Percentiles rank a stretch among this genome's conserved stretches.
Evolutionary conservation across 139 green algal species (phyloP).

Genomic region (Trebouxia sp.): DNA sequence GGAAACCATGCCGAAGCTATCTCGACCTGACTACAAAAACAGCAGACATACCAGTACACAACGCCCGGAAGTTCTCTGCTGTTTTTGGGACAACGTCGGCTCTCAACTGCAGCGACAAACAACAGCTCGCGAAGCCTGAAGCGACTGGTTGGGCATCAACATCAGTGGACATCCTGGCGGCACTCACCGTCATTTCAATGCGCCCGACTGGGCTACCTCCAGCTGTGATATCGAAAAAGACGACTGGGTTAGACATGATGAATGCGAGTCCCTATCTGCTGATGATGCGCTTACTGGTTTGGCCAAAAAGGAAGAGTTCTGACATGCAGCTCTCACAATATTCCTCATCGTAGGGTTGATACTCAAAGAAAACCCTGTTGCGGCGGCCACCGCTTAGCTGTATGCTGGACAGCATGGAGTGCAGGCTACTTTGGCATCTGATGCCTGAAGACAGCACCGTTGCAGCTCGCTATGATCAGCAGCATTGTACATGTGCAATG

Average conservation of each 20-base stretch:
- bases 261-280: not conserved
- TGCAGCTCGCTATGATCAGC: too few species aligned
- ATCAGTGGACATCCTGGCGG: not conserved
- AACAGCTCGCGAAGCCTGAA: not conserved
- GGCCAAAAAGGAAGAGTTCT: not conserved
- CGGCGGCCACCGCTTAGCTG: too few species aligned
- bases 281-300: not conserved
- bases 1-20: slow-evolving; percentile 31
- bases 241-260: slow-evolving; percentile 45
- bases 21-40: slow-evolving; percentile 44
- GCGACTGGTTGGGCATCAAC: not conserved
- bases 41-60: slow-evolving; percentile 79
- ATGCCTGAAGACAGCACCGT: too few species aligned
- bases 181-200: slow-evolving; percentile 70
- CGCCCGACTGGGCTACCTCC: slow-evolving; percentile 58
- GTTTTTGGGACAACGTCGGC: slow-evolving; percentile 79
- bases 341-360: too few species aligned
- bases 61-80: slow-evolving; percentile 89
- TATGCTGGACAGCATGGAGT: too few species aligned
- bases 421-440: too few species aligned
- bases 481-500: too few species aligned
- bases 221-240: slow-evolving; percentile 65
- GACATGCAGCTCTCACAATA: not conserved
- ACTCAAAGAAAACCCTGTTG: too few species aligned
- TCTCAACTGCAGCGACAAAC: slow-evolving; percentile 40